Evolutionary conservation across 2,329 filamentous ascomycete species (phyloP), one percentile per base, ranked within the genome.

Genomic region (Pseudocercospora musae): DNA sequence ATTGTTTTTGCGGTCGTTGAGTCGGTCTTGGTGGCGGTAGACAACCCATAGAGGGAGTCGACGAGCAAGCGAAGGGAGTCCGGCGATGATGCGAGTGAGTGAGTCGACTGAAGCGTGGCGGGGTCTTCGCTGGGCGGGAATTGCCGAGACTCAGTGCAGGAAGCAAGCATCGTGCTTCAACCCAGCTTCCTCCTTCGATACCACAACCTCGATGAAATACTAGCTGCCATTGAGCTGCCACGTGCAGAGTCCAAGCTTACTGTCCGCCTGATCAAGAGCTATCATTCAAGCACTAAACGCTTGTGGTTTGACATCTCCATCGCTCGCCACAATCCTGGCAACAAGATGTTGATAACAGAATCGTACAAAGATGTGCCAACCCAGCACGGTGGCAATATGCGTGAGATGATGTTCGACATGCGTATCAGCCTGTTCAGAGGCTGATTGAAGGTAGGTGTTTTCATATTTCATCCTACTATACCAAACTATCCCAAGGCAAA

Each of bases 401-500:
- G 84, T 86, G 79, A 68, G 68, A 44, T 40, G 15, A 29, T 23
- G 40, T 48, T 40, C 11, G 53, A 52, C 11, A 13, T 31, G 8
- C 27, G 44, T 49, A 13, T 59, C 65, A 60, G 67, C 65, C 67
- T 67, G n/a, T 40, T 59, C 48, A 59, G 27, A 66, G 67, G 65
- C 66, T 70, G 68, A 70, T 67, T 48, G 21, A 53, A 53, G 29
- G 52, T 74, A 96, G 92, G 92, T 69, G 89, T 96, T 73, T 96
- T 93, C 78, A 74, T 96, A 74, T 96, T 93, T 78, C 91, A 96
- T 74, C 93, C 93, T 7, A 87, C 85, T 13, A 89, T 97, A 68
- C 85, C 91, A 0, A 89, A 89, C 63, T 96, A 96, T 74, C 92
- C 93, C 27, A 88, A 95, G 68, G 93, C 93, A 77, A 92, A 87